Base-by-base conservation (phyloP, 1,139 yeast genomes). In the Suhomyces maxii region DNA sequence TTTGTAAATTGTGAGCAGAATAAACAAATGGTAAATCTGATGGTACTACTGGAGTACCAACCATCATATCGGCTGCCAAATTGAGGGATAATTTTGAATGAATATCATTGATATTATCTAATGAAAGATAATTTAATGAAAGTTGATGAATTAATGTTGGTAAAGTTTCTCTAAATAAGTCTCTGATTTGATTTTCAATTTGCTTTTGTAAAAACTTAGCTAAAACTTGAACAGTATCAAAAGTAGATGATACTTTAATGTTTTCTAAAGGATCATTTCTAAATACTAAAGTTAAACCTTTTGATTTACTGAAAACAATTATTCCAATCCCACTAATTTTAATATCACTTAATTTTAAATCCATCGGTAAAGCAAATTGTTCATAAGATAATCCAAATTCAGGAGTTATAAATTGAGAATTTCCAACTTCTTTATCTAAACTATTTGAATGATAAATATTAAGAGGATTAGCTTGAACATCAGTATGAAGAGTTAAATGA, bases 261-360 rank as follows among this genome's bases (percentile, higher is more conserved):
- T 85, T 80, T 54, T 88, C 95, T 49, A 89, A 73, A 0, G 96
- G 96, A 64, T 89, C 97, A 64, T 89, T 89, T 55, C 93, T 77
- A 67, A 89, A 89, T 32, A 89, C 97, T 37, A 89, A 69, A 0
- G 96, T 89, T 44, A 89, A 75, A 0, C 97, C 96, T 60, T 88
- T 88, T 6, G 88, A 77, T 57, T 86, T 85, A 33, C 88, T 82
- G 61, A 87, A 89, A 2, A 89, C 96, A 53, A 89, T 81, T 47
- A 89, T 86, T 18, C 91, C 90, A 50, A 89, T 89, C 2, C 96
- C 95, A 48, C 85, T 81, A 43, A 89, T 74, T 54, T 78, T 78
- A 50, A 89, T 84, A 51, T 86, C 86, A 36, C 90, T 82, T 43
- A 89, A 70, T 40, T 85, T 85, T 53, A 89, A 73, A 59, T 86